Base-by-base conservation (phyloP, 176 grass and related monocot species). In the Musa beccarii region DNA sequence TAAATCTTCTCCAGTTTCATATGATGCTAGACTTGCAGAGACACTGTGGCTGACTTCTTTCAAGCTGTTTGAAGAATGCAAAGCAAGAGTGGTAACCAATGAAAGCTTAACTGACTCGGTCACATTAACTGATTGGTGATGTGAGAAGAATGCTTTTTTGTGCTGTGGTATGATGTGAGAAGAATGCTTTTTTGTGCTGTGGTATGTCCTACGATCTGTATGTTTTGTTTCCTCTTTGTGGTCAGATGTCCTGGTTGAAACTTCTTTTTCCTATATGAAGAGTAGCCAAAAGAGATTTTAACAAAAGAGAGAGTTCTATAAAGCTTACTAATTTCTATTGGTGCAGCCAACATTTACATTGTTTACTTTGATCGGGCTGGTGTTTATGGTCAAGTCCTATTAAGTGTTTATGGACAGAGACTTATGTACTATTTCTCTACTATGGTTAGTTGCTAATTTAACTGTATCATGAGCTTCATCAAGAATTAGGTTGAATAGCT, bases 41-140 rank as follows among this genome's bases (percentile, higher is more conserved):
- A 84, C 86, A 59, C 69, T 99, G 24, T 99, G 95, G 86, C 80
- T 71, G 79, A 84, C 78, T 84, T 94, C 95, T 23, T 84, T 74
- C 10, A 34, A 72, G 5, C 10, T 99, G 28, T 87, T 94, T 62
- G 79, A 77, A 57, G 84, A 99, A 59, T 76, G 77, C 69, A 81
- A 72, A 43, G 23, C 4, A 23, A 24, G 69, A 66, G 26, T 54
- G 11, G 22, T 9, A 64, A 62, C 43, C 15, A 61, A 52, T 54
- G 75, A 55, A 69, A 29, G 24, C 23, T 54, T 15, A 13, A 28
- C 53, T 9, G 13, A 28, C 72, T 74, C 52, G 6, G 28, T 51
- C 9, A 50, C 20, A 10, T 64, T 21, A 64, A 24, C 19, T 24
- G 62, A 64, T 24, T 24, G 24, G n/a, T 64, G 21, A 64, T 25